Evolutionary conservation across 73 alveolate genomes (phyloP).

Genomic region (Paramecium pentaurelia): DNA sequence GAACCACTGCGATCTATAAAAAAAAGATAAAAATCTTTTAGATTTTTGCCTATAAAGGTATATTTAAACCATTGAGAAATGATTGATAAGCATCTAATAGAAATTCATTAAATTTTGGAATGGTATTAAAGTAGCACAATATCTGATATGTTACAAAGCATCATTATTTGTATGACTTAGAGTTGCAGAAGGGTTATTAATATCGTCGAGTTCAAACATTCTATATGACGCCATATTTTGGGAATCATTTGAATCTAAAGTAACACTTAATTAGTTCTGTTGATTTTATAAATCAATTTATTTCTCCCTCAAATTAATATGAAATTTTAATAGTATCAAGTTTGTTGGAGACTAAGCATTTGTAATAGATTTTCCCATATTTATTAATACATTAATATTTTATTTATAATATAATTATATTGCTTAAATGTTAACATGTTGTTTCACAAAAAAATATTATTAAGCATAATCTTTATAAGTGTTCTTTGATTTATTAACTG

Average conservation of each 20-base stretch:
- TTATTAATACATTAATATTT: not conserved
- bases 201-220: not conserved
- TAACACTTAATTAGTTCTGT: not conserved
- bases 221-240: not conserved
- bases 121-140: not conserved
- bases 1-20: slow-evolving; percentile 85
- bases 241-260: not conserved
- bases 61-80: not conserved
- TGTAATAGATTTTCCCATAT: not conserved
- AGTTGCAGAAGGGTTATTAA: not conserved
- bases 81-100: not conserved
- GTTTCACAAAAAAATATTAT: not conserved
- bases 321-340: slow-evolving; percentile 41
- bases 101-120: slow-evolving; percentile 35
- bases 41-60: not conserved
- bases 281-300: too few species aligned
- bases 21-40: slow-evolving; percentile 60
- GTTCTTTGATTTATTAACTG: not conserved
- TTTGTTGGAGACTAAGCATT: not conserved
- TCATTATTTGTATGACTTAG: not conserved
- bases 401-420: not conserved
- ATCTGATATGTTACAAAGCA: not conserved
- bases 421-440: not conserved
- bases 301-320: too few species aligned
- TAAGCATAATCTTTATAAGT: not conserved